Base-by-base conservation (phyloP, 805 yeast species). In the Wickerhamiella vanderwaltii region DNA sequence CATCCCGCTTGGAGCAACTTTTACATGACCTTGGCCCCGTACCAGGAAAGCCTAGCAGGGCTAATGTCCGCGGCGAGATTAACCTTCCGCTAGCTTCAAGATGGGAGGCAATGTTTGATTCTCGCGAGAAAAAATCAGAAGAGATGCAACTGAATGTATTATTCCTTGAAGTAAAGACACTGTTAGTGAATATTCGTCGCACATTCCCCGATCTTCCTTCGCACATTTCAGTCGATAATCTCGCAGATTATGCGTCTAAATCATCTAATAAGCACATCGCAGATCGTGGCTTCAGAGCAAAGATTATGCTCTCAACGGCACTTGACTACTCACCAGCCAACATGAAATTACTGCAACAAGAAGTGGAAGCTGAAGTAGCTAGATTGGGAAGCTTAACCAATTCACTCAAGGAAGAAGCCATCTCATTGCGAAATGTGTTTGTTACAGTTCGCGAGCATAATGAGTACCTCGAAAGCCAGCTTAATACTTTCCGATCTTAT, bases 401-500 rank as follows among this genome's bases (percentile, higher is more conserved):
- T 23, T 49, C 58, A 3, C 56, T 58, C 12, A 52, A 51, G 16
- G 51, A 44, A 16, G 66, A 62, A 43, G 48, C 59, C 16, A 35
- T 31, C 12, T 54, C 61, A 9, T 49, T 62, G 12, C 55, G 56
- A 32, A 51, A 51, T 9, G 66, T 60, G 5, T 54, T 50, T 41
- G 32, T 48, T 9, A 51, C 56, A 13, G 59, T 61, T 19, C 39
- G 54, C 7, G 65, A 62, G 29, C 65, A 59, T 43, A 61, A 62
- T 35, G 60, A 56, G 39, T 60, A 62, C 38, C 53, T 62, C 15
- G 47, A 52, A 23, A 45, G 56, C 3, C 65, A 62, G 47, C 45
- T 62, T 17, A 60, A 60, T 29, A 60, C 63, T 4, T 62, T 59
- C 49, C 48, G 57, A 23, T 57, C 63, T 18, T 62, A 62, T 44